Evolutionary conservation across 768 basidiomycete genomes (phyloP).

Genomic region (Lactarius akahatsu): DNA sequence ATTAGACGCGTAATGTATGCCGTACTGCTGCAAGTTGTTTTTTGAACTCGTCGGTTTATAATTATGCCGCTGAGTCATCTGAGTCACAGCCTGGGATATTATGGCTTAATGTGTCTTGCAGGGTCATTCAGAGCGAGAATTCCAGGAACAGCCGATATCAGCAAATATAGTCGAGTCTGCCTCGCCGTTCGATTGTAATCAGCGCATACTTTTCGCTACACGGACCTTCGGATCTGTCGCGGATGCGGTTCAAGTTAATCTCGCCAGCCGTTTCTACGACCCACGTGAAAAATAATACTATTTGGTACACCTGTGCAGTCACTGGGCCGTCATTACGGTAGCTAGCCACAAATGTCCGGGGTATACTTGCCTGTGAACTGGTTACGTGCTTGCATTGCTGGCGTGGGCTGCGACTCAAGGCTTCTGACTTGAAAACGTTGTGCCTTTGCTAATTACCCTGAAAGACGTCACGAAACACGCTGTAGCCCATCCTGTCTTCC

Average conservation of each 20-base stretch:
- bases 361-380: neutral
- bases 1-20: neutral
- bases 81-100: neutral
- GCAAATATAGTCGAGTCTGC: neutral
- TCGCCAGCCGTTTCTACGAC: neutral
- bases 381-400: neutral
- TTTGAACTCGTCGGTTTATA: neutral
- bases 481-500: neutral
- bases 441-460: neutral
- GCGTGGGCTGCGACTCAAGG: neutral
- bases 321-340: neutral
- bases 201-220: neutral
- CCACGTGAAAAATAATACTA: neutral
- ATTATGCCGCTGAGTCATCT: neutral
- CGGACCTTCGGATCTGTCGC: neutral
- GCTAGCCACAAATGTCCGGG: neutral
- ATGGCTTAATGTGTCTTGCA: constrained; percentile 3
- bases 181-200: neutral
- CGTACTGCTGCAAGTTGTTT: neutral
- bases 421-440: neutral
- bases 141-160: neutral
- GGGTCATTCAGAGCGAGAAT: constrained; percentile 1
- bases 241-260: neutral
- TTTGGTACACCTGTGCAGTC: too few relatives aligned
- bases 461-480: neutral